Evolutionary conservation across 2,329 filamentous ascomycete genomes (phyloP).

Genomic region (Huntiella abstrusa): DNA sequence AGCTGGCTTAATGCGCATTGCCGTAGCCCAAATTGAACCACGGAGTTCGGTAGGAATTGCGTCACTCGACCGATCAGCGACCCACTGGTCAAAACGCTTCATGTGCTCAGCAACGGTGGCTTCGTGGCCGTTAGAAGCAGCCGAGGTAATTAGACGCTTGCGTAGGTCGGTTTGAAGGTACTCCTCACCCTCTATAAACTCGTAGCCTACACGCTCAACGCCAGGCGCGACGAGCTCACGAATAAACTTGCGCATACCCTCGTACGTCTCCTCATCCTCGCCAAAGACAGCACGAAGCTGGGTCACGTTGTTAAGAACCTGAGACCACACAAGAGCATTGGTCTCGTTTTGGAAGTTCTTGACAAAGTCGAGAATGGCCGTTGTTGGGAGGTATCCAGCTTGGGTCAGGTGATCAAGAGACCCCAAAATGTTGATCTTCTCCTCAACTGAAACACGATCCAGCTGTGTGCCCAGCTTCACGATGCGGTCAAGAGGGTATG

Average conservation of each 20-base stretch:
- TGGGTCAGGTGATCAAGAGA: conserved; percentile 80
- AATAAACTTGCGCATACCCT: conserved; percentile 59
- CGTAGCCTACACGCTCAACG: conserved; percentile 69
- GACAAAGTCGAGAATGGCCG: conserved; percentile 64
- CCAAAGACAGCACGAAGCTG: conserved; percentile 73
- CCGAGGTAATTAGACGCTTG: conserved; percentile 58
- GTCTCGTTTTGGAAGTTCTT: conserved; percentile 68
- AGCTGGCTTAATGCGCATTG: conserved; percentile 49
- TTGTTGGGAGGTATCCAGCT: conserved; percentile 65
- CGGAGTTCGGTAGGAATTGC: conserved; percentile 70
- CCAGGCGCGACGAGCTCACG: conserved; percentile 58
- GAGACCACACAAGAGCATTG: conserved; percentile 77
- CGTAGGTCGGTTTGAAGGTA: conserved; percentile 70
- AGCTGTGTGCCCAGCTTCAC: conserved; percentile 62
- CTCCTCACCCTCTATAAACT: conserved; percentile 58
- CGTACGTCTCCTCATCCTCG: conserved; percentile 51
- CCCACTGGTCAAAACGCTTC: conserved; percentile 65
- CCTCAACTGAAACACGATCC: conserved; percentile 57
- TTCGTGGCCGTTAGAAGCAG: conserved; percentile 59
- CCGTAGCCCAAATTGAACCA: conserved; percentile 60
- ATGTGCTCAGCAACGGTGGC: conserved; percentile 56
- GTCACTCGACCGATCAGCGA: conserved; percentile 43
- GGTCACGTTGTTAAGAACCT: conserved; percentile 58
- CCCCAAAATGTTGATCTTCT: conserved; percentile 83
- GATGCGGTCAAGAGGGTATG: conserved; percentile 73